phyloP scores from a whole-genome alignment of 768 basidiomycete species.

The Butyriboletus loyo region DNA sequence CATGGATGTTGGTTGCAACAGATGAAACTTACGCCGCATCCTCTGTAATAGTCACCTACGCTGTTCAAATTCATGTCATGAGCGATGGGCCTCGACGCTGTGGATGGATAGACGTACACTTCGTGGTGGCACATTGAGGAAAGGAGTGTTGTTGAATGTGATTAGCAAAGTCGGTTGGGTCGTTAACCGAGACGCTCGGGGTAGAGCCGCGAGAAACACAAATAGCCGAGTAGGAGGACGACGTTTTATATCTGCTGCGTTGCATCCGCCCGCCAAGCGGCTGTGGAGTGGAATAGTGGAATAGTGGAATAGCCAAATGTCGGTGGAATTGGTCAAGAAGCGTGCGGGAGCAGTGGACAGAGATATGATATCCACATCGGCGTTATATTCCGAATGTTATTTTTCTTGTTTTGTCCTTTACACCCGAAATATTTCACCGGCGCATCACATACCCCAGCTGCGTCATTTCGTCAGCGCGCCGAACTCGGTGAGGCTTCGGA shows the following conservation, averaged over 20 bases:
- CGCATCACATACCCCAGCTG: conserved; percentile 24
- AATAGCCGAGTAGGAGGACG: neutral
- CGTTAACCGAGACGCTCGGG: neutral
- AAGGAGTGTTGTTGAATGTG: neutral
- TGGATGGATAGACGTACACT: conserved; percentile 24
- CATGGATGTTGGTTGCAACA: neutral
- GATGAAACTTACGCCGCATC: conserved; percentile 31
- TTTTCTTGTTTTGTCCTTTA: neutral
- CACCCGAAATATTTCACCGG: neutral
- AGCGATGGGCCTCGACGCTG: neutral
- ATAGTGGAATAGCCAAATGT: conserved; percentile 2
- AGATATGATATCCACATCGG: neutral
- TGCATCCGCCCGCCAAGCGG: conserved; percentile 8
- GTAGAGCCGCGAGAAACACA: neutral
- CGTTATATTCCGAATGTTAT: neutral
- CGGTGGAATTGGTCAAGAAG: neutral
- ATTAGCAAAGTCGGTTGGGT: neutral
- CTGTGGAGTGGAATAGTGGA: conserved; percentile 7
- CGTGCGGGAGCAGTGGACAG: neutral
- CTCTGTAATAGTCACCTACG: conserved; percentile 37
- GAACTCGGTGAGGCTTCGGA: conserved; percentile 19
- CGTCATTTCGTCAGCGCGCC: conserved; percentile 23
- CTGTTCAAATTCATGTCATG: conserved; percentile 15
- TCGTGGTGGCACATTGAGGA: conserved; percentile 36
- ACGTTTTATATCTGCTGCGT: conserved; percentile 10